phyloP scores from a whole-genome alignment of 805 yeast genomes.

The Candida ponderosae region DNA sequence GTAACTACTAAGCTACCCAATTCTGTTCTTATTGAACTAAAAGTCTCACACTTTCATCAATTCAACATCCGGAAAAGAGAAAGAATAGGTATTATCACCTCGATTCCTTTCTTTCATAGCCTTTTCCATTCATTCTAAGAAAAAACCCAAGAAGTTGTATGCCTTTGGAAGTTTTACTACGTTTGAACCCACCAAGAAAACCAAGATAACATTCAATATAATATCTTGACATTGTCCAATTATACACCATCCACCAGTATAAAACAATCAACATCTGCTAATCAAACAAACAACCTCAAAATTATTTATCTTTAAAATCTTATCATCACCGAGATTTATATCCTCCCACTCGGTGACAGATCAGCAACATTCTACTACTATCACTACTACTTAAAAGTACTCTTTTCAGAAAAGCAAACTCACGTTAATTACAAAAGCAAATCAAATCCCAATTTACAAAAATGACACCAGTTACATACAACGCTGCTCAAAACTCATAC shows the following conservation, averaged over 20 bases:
- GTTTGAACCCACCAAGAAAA: slow-evolving; percentile 14
- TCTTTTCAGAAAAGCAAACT: no score
- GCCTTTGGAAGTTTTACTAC: slow-evolving; percentile 11
- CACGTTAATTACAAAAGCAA: background rate
- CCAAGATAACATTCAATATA: slow-evolving; percentile 15
- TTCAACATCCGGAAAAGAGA: no score
- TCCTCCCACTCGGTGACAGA: slow-evolving; percentile 5
- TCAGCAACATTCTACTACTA: background rate
- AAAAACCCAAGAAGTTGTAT: slow-evolving; percentile 2
- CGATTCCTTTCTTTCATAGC: no score
- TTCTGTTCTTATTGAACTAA: no score
- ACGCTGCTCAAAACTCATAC: slow-evolving; percentile 35
- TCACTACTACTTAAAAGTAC: background rate
- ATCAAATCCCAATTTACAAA: background rate
- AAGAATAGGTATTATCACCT: no score
- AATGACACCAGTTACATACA: slow-evolving; percentile 26
- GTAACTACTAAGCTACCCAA: no score
- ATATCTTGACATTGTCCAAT: no score
- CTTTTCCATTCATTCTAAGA: no score
- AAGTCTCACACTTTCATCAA: no score
- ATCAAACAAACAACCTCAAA: background rate
- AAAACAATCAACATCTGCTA: background rate
- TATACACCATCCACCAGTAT: background rate
- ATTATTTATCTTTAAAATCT: slow-evolving; percentile 5
- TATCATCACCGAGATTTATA: slow-evolving; percentile 2